A percentile compares a stretch with the other conserved stretches of the same genome.
Evolutionary conservation across 805 yeast species (phyloP).

Genomic region (Spencermartinsiella europaea): DNA sequence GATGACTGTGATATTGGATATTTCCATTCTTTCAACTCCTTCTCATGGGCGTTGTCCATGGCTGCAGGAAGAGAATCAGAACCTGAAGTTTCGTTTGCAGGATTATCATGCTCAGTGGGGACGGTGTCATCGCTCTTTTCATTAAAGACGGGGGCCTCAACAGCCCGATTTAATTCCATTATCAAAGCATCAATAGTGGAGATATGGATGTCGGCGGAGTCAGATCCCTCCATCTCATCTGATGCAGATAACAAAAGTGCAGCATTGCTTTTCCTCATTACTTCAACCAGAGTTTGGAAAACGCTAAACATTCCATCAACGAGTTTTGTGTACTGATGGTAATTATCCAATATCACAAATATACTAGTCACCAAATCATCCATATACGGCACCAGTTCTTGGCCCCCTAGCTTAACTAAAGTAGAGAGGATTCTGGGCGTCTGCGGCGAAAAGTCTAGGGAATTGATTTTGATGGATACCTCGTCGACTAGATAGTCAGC

Average conservation of each 20-base stretch:
- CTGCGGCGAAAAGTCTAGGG: slow-evolving; percentile 69
- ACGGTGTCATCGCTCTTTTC: slow-evolving; percentile 15
- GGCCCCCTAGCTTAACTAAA: slow-evolving; percentile 66
- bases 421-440: slow-evolving; percentile 66
- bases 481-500: slow-evolving; percentile 78
- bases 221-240: background rate
- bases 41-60: slow-evolving; percentile 30
- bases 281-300: slow-evolving; percentile 35
- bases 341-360: slow-evolving; percentile 73
- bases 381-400: slow-evolving; percentile 55
- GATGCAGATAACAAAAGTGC: slow-evolving; percentile 14
- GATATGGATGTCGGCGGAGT: background rate
- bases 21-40: slow-evolving; percentile 46
- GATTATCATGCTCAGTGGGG: slow-evolving; percentile 28
- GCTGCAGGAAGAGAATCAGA: slow-evolving; percentile 29
- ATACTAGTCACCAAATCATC: slow-evolving; percentile 70
- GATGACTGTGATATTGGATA: slow-evolving; percentile 60
- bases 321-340: slow-evolving; percentile 72
- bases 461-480: slow-evolving; percentile 62
- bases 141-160: background rate
- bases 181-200: slow-evolving; percentile 14
- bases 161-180: background rate
- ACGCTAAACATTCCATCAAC: slow-evolving; percentile 70
- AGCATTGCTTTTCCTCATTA: slow-evolving; percentile 12
- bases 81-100: slow-evolving; percentile 24